Evolutionary conservation across 192 early-diverging fungal species (phyloP).

Genomic region (Podila horticola): DNA sequence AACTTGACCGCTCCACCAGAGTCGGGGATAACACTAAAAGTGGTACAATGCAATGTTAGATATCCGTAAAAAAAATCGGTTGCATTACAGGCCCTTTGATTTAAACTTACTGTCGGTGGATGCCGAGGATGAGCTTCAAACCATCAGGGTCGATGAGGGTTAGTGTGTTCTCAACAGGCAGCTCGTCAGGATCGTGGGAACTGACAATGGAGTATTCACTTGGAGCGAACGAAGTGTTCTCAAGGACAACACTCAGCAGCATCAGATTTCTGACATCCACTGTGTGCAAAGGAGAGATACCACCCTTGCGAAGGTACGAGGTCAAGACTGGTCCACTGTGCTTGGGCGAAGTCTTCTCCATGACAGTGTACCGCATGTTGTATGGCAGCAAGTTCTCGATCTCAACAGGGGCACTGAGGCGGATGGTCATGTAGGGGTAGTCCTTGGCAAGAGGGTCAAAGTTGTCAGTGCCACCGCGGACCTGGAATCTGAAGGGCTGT

Average conservation of each 20-base stretch:
- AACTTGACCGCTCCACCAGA: constrained; percentile 82
- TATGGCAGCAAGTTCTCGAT: constrained; percentile 97
- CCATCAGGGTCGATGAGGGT: constrained; percentile 73
- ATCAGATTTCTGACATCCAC: constrained; percentile 87
- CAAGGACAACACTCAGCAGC: constrained; percentile 77
- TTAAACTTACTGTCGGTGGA: constrained; percentile 65
- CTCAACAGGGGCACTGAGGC: constrained; percentile 81
- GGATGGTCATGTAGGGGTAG: constrained; percentile 85
- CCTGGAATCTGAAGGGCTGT: constrained; percentile 78
- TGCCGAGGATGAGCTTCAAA: constrained; percentile 69
- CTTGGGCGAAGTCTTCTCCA: constrained; percentile 78
- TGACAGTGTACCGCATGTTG: constrained; percentile 80
- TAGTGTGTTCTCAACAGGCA: constrained; percentile 78
- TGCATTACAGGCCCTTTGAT: background rate
- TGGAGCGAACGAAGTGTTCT: constrained; percentile 75
- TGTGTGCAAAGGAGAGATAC: constrained; percentile 78
- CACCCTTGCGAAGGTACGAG: constrained; percentile 75
- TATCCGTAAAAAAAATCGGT: background rate
- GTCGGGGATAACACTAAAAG: constrained; percentile 65
- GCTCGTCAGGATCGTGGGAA: constrained; percentile 81
- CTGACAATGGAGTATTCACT: constrained; percentile 91
- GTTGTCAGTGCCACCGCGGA: constrained; percentile 63
- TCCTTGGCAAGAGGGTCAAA: constrained; percentile 57
- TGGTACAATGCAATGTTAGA: background rate
- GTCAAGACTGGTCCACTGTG: constrained; percentile 61